Evolutionary conservation across 352 stramenopile genomes (phyloP).

Genomic region (Globisporangium middletonii): DNA sequence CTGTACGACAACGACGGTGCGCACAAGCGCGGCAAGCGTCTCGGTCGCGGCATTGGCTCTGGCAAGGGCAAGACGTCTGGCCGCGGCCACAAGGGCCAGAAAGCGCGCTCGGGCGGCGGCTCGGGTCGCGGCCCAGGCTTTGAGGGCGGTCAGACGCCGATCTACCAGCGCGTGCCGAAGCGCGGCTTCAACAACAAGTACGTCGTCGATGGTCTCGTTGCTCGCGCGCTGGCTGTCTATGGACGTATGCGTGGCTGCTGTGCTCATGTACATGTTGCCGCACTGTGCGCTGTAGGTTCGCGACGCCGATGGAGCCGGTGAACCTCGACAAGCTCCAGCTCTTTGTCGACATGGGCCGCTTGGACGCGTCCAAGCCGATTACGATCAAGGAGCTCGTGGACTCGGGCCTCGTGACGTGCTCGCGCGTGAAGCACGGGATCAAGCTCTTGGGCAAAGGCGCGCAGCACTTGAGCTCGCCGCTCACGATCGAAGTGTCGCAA

Average conservation of each 20-base stretch:
- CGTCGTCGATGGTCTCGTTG: background rate
- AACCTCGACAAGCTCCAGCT: slow-evolving; percentile 94
- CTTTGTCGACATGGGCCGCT: slow-evolving; percentile 95
- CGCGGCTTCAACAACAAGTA: slow-evolving; percentile 95
- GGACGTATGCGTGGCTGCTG: no score
- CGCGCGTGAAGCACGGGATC: slow-evolving; percentile 92
- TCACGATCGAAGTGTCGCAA: slow-evolving; percentile 95
- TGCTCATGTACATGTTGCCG: slow-evolving; percentile 15
- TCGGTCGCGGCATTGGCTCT: slow-evolving; percentile 90
- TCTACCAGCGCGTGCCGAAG: slow-evolving; percentile 97
- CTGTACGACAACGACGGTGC: slow-evolving; percentile 83
- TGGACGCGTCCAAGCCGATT: slow-evolving; percentile 88
- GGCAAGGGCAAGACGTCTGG: slow-evolving; percentile 95
- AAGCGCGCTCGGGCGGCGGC: slow-evolving; percentile 87
- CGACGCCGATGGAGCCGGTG: slow-evolving; percentile 88
- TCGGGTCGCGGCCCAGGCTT: slow-evolving; percentile 87
- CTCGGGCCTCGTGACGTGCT: slow-evolving; percentile 84
- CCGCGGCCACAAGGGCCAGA: slow-evolving; percentile 97
- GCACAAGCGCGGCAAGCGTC: slow-evolving; percentile 86
- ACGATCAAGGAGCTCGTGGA: slow-evolving; percentile 92
- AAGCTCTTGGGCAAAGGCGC: slow-evolving; percentile 91
- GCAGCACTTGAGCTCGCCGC: slow-evolving; percentile 80
- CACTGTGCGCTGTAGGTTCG: slow-evolving; percentile 33
- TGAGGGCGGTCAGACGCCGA: slow-evolving; percentile 97
- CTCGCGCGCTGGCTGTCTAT: no score